Evolutionary conservation across 1,284 basidiomycete genomes (phyloP).

Genomic region (Ganoderma sp.): DNA sequence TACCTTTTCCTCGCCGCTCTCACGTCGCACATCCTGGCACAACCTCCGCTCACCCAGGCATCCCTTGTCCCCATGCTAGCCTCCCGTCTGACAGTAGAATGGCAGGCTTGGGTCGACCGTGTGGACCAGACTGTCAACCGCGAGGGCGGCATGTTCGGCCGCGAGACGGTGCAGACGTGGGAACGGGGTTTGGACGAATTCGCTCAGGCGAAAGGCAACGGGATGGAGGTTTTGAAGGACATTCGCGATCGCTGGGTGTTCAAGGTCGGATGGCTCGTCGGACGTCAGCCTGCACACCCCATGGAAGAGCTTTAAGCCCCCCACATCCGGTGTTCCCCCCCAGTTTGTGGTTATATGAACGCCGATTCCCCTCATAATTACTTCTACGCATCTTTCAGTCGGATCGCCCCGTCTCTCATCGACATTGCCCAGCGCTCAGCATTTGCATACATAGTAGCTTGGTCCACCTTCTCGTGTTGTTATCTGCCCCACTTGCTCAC

Average conservation of each 20-base stretch:
- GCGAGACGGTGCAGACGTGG: constrained; percentile 70
- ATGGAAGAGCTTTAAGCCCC: constrained; percentile 56
- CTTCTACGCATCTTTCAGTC: constrained; percentile 5
- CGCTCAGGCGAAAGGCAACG: constrained; percentile 56
- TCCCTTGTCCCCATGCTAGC: constrained; percentile 62
- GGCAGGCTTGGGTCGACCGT: constrained; percentile 76
- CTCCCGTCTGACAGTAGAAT: constrained; percentile 70
- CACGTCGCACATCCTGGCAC: constrained; percentile 68
- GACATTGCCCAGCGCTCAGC: constrained; percentile 4
- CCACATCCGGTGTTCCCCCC: constrained; percentile 8
- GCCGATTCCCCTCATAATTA: constrained; percentile 15
- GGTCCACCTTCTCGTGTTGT: constrained; percentile 18
- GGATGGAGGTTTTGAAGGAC: constrained; percentile 57
- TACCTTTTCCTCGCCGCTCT: constrained; percentile 72
- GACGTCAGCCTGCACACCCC: constrained; percentile 49
- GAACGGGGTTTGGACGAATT: constrained; percentile 69
- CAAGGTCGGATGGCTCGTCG: constrained; percentile 80
- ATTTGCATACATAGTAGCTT: neutral
- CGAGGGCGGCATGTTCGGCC: constrained; percentile 80
- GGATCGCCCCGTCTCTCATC: constrained; percentile 3
- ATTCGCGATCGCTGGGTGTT: constrained; percentile 72
- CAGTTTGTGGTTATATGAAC: constrained; percentile 26
- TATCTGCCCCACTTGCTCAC: constrained; percentile 23
- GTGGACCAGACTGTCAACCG: constrained; percentile 71
- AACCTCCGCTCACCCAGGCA: constrained; percentile 67